These are phyloP conservation scores for Glonium stellatum DNA, from an alignment of 495 filamentous ascomycete species.

Conservation along the genomic window DNA sequence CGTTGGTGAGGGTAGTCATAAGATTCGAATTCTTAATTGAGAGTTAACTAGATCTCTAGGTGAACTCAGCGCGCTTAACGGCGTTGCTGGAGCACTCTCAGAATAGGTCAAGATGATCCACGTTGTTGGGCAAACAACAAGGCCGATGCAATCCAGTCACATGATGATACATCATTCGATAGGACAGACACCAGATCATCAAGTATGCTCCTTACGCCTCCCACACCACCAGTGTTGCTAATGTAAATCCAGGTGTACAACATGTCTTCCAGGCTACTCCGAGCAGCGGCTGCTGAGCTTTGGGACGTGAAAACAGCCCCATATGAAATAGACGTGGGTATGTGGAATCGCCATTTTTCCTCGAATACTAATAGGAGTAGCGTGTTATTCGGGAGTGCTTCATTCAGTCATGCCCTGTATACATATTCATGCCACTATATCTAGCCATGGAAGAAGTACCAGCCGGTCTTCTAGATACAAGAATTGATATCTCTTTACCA, in stretches of 20 bases:
- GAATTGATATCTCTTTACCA: conserved; percentile 29
- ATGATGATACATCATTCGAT: conserved; percentile 42
- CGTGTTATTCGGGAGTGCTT: conserved; percentile 36
- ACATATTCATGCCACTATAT: conserved; percentile 39
- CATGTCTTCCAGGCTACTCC: conserved; percentile 30
- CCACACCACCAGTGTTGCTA: not conserved
- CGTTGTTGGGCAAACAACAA: conserved; percentile 37
- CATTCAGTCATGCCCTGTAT: conserved; percentile 34
- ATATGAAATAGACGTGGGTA: conserved; percentile 34
- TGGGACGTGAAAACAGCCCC: conserved; percentile 32
- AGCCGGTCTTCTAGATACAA: conserved; percentile 27
- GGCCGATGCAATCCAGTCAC: conserved; percentile 32
- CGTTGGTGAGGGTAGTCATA: conserved; percentile 22
- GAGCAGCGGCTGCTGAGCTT: conserved; percentile 34
- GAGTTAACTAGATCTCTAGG: conserved; percentile 16
- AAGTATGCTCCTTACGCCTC: conserved; percentile 2
- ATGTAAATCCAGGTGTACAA: conserved; percentile 31
- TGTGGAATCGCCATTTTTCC: not conserved
- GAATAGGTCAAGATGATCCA: conserved; percentile 39
- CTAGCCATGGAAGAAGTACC: conserved; percentile 31
- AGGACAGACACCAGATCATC: conserved; percentile 29
- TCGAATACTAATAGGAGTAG: not conserved
- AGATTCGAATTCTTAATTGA: not conserved
- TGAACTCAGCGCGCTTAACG: conserved; percentile 39
- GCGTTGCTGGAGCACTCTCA: conserved; percentile 34